These are phyloP conservation scores for Fusarium sp. DNA, from an alignment of 2,329 filamentous ascomycete species.

Conservation along the genomic window DNA sequence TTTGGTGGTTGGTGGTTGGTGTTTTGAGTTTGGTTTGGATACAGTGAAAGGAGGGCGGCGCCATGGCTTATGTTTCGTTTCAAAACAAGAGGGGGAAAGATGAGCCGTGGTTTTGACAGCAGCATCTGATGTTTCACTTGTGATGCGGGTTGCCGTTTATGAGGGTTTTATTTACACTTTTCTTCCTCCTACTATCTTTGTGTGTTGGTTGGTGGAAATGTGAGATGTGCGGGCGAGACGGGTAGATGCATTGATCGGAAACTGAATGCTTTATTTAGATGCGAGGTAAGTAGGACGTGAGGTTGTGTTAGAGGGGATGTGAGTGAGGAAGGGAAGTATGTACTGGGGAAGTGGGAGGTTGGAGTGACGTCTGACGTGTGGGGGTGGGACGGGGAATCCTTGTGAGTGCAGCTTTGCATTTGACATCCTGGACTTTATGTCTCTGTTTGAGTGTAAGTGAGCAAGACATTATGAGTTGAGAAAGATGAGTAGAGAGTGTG, in stretches of 20 bases:
- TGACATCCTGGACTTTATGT: not conserved
- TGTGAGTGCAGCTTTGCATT: slow-evolving; percentile 9
- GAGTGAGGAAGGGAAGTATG: too few relatives aligned
- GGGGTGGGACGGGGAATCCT: slow-evolving; percentile 2
- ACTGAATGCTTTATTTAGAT: slow-evolving; percentile 2
- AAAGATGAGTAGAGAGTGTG: too few relatives aligned
- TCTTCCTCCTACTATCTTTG: too few relatives aligned
- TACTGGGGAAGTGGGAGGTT: not conserved
- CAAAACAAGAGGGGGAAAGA: slow-evolving; percentile 14
- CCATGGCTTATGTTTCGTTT: slow-evolving; percentile 25
- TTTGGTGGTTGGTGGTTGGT: too few relatives aligned
- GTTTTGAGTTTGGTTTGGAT: too few relatives aligned
- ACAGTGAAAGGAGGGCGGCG: not conserved
- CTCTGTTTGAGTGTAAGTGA: too few relatives aligned
- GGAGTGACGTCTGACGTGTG: slow-evolving; percentile 6
- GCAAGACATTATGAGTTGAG: too few relatives aligned
- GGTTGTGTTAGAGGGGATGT: not conserved
- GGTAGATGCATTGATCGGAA: slow-evolving; percentile 17
- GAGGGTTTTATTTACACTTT: slow-evolving; percentile 1
- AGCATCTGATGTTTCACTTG: slow-evolving; percentile 28
- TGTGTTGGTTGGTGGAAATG: not conserved
- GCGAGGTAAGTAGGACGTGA: not conserved
- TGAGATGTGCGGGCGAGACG: slow-evolving; percentile 12
- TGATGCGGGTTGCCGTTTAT: slow-evolving; percentile 20
- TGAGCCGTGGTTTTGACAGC: slow-evolving; percentile 37